Evolutionary conservation across 805 yeast species (phyloP).

Genomic region (Saccharomycopsis vini): DNA sequence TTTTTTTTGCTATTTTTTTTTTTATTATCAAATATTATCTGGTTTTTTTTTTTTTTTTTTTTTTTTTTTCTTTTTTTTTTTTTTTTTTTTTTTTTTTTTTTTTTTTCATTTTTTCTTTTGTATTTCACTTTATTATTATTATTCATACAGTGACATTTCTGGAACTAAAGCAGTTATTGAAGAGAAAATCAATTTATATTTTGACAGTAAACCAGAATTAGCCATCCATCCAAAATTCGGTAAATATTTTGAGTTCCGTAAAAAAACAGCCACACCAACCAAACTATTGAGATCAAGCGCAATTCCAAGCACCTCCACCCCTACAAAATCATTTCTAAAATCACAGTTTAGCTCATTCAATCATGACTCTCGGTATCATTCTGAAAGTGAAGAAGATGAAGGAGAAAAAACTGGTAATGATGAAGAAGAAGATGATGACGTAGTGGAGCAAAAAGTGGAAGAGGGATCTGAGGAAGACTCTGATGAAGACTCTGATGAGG

Average conservation of each 20-base stretch:
- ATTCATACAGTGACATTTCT: conserved; percentile 20
- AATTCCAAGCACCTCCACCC: conserved; percentile 1
- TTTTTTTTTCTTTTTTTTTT: not conserved
- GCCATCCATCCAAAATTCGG: conserved; percentile 21
- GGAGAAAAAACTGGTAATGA: conserved; percentile 6
- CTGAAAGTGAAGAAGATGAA: not conserved
- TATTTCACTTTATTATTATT: conserved; percentile 4
- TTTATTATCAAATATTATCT: too few relatives aligned
- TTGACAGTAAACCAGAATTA: conserved; percentile 27
- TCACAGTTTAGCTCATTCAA: not conserved
- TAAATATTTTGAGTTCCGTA: conserved; percentile 24
- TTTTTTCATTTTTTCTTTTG: conserved; percentile 17
- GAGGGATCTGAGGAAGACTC: conserved; percentile 4
- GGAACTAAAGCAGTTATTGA: conserved; percentile 27
- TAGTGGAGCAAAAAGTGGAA: conserved; percentile 10
- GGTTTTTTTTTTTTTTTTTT: not conserved
- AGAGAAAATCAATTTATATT: conserved; percentile 23
- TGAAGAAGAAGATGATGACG: not conserved
- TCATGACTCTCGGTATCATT: not conserved
- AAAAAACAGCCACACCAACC: conserved; percentile 19
- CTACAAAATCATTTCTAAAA: conserved; percentile 1
- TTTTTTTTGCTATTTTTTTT: too few relatives aligned
- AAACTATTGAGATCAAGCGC: not conserved
- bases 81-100: conserved; percentile 20
- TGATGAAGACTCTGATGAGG: not conserved